Base-by-base conservation (phyloP, 495 filamentous ascomycete genomes). In the Terfezia claveryi region DNA sequence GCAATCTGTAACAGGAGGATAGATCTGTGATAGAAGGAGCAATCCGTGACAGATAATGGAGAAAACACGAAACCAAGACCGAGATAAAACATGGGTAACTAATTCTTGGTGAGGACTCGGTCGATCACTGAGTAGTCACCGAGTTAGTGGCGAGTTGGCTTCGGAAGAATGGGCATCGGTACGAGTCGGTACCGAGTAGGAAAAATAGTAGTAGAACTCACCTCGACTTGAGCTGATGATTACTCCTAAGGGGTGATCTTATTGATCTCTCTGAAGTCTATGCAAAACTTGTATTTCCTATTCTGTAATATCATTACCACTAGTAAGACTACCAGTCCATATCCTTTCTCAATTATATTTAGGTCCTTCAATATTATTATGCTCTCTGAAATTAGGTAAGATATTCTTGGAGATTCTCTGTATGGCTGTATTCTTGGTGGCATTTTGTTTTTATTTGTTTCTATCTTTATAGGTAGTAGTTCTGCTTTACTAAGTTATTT, bases 231-330 rank as follows among this genome's bases (percentile, higher is more conserved):
- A n/a, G n/a, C n/a, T n/a, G n/a, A n/a, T n/a, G n/a, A n/a, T n/a
- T n/a, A n/a, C n/a, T n/a, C n/a, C n/a, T n/a, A n/a, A n/a, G 50
- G 50, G 5, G 55, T 56, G 2, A 52, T 5, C 4, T 0, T 8
- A 23, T 56, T 56, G 3, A 52, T 10, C 4, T 10, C 37, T 9
- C 55, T 8, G 49, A 53, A 56, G 32, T 56, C 55, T 11, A 56
- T n/a, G 23, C 55, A 56, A 23, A 56, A 56, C 2, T 36, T 37
- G 49, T 23, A 56, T 16, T 56, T 56, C 3, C 36, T 14, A 8
- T 52, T 38, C 9, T 53, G 55, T 37, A 36, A 27, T 4, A 56
- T 49, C 8, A 51, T 20, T 10, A 56, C 55, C 0, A 56, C 37
- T 11, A 49, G 49, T 0, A 49, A 52, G 0, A 36, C 55, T 16